phyloP scores from a whole-genome alignment of 176 grass and related monocot genomes.

The Eragrostis curvula region DNA sequence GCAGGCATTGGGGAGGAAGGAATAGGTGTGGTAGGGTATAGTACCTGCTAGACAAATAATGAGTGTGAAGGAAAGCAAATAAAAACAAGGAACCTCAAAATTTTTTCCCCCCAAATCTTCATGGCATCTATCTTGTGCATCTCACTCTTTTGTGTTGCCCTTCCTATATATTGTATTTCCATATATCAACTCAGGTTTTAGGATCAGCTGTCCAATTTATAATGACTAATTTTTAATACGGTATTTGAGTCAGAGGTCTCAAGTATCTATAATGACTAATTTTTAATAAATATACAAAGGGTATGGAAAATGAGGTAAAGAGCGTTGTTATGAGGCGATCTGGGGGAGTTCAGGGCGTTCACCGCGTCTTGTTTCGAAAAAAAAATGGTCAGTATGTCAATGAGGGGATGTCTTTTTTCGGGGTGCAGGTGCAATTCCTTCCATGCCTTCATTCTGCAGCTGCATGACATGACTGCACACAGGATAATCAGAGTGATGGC shows the following conservation, averaged over 20 bases:
- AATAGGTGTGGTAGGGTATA: slow-evolving; percentile 41
- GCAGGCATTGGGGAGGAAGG: neutral
- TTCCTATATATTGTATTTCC: too few relatives aligned
- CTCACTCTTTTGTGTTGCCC: too few relatives aligned
- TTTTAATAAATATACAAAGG: neutral
- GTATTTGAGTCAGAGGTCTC: too few relatives aligned
- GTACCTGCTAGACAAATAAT: slow-evolving; percentile 6
- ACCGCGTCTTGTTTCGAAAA: neutral
- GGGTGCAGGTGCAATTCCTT: slow-evolving; percentile 43
- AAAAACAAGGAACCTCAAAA: neutral
- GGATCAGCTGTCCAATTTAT: too few relatives aligned
- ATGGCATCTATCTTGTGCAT: neutral
- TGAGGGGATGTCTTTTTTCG: neutral
- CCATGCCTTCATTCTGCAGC: slow-evolving; percentile 43
- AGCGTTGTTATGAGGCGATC: neutral
- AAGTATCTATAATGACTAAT: too few relatives aligned
- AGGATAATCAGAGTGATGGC: slow-evolving; percentile 51
- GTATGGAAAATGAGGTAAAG: neutral
- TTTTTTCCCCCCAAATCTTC: neutral
- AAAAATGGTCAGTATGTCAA: neutral
- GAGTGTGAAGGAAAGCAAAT: slow-evolving; percentile 6
- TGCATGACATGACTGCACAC: slow-evolving; percentile 45
- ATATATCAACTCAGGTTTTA: too few relatives aligned
- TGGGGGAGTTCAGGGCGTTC: neutral
- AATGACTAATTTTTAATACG: too few relatives aligned